Evolutionary conservation across 106 monocot species (phyloP).

Genomic region (Dendrobium huoshanense): DNA sequence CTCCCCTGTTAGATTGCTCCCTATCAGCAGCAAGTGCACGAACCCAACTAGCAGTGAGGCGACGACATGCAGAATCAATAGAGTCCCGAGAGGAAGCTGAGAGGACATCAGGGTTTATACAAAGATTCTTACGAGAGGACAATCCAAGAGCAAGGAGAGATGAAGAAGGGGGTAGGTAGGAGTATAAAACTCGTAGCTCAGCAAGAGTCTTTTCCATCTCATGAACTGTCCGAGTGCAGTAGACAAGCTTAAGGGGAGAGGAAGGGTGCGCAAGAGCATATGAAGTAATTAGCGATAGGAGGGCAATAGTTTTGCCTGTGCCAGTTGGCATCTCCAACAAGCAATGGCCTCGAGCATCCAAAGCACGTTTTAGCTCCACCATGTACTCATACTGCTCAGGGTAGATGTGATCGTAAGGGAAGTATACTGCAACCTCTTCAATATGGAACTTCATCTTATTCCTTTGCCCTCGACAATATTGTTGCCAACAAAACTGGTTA

Average conservation of each 20-base stretch:
- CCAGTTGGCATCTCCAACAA: slow-evolving; percentile 99
- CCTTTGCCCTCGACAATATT: not conserved
- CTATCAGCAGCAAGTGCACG: slow-evolving; percentile 50
- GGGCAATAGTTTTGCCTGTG: slow-evolving; percentile 91
- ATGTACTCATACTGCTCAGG: slow-evolving; percentile 98
- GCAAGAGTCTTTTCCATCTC: slow-evolving; percentile 99
- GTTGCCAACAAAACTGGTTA: not conserved
- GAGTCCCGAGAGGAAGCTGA: slow-evolving; percentile 72
- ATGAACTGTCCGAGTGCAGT: slow-evolving; percentile 99
- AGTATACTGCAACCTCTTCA: slow-evolving; percentile 85
- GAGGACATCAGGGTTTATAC: slow-evolving; percentile 66
- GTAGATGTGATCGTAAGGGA: slow-evolving; percentile 91
- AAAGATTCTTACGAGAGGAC: slow-evolving; percentile 89
- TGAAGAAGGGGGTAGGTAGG: slow-evolving; percentile 27
- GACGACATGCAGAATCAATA: slow-evolving; percentile 85
- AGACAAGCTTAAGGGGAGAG: slow-evolving; percentile 57
- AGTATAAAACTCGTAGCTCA: slow-evolving; percentile 76
- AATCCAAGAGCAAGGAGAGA: slow-evolving; percentile 81
- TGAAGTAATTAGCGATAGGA: slow-evolving; percentile 86
- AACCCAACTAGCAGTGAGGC: slow-evolving; percentile 93
- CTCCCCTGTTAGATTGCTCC: not conserved
- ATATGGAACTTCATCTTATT: slow-evolving; percentile 75
- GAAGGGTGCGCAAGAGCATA: slow-evolving; percentile 55
- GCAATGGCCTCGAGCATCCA: slow-evolving; percentile 92
- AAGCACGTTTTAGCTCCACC: slow-evolving; percentile 87